Conservation (phyloP, 305 asterid genomes). For the Solanum hybrid region DNA sequence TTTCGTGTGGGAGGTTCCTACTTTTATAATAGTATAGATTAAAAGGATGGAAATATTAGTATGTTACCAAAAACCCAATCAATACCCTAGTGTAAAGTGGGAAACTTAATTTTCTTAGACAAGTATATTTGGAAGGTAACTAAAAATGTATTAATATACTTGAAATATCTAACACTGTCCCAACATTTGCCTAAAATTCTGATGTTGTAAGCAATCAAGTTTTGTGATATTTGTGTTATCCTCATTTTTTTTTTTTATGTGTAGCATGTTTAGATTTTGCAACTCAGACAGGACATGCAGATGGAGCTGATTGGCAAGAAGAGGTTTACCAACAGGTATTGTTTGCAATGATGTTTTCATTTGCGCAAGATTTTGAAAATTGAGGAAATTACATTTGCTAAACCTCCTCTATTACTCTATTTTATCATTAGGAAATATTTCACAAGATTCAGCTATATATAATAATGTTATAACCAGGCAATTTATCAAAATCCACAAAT, state of each 20-base stretch:
- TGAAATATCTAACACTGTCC: not conserved
- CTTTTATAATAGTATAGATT: not conserved
- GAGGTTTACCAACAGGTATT: conserved; percentile 79
- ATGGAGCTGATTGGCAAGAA: conserved; percentile 69
- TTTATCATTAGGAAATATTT: not conserved
- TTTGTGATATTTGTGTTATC: not conserved
- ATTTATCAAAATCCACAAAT: not conserved
- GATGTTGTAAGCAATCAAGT: not conserved
- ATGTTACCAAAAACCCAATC: not conserved
- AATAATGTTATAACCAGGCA: not conserved
- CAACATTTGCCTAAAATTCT: not conserved
- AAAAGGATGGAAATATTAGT: not conserved
- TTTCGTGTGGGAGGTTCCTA: not conserved
- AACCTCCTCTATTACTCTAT: not conserved
- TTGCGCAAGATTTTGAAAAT: not conserved
- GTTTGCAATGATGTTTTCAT: not conserved
- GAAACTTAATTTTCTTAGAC: not conserved
- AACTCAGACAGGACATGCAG: conserved; percentile 53
- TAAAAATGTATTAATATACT: not conserved
- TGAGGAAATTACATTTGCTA: not conserved
- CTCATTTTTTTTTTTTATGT: conserved; percentile 5
- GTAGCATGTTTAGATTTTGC: conserved; percentile 65
- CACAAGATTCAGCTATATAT: not conserved
- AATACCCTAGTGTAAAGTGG: not conserved
- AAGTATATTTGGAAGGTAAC: not conserved